Evolutionary conservation across 164 flowering plant species (phyloP).

Genomic region (Magnolia kwangsiensis): DNA sequence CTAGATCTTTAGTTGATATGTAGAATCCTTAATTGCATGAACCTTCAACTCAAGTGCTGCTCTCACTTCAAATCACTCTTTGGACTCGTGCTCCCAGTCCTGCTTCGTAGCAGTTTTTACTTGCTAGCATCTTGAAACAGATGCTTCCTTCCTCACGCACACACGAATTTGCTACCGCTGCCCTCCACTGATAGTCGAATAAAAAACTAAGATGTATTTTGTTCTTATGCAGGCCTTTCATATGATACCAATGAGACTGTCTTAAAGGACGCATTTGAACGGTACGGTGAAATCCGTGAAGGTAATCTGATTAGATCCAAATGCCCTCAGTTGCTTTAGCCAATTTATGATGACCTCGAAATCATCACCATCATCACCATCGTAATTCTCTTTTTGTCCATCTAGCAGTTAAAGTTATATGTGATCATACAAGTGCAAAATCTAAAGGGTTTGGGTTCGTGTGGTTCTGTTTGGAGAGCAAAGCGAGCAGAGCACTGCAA

Average conservation of each 20-base stretch:
- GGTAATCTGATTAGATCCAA: conserved; percentile 27
- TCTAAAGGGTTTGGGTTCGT: conserved; percentile 77
- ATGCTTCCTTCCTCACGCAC: too few relatives aligned
- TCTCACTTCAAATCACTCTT: too few relatives aligned
- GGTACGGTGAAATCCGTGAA: conserved; percentile 51
- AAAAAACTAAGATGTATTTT: neutral
- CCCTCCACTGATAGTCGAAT: neutral
- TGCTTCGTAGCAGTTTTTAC: too few relatives aligned
- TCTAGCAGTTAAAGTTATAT: conserved; percentile 37
- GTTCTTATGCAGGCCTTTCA: conserved; percentile 46
- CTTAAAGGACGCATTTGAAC: conserved; percentile 44
- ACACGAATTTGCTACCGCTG: too few relatives aligned
- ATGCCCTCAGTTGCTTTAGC: neutral
- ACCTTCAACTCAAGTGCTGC: too few relatives aligned
- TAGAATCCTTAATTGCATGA: too few relatives aligned
- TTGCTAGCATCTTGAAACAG: too few relatives aligned
- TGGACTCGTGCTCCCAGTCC: too few relatives aligned
- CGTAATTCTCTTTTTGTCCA: neutral
- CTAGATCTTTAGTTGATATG: too few relatives aligned
- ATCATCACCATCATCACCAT: neutral
- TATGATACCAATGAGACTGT: conserved; percentile 65
- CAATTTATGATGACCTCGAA: neutral
- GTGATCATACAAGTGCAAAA: conserved; percentile 44
- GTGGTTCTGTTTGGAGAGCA: conserved; percentile 35
- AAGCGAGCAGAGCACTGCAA: conserved; percentile 44